These are phyloP conservation scores for Galeopsis tetrahit DNA, from an alignment of 257 asterid genomes.

Conservation along the genomic window DNA sequence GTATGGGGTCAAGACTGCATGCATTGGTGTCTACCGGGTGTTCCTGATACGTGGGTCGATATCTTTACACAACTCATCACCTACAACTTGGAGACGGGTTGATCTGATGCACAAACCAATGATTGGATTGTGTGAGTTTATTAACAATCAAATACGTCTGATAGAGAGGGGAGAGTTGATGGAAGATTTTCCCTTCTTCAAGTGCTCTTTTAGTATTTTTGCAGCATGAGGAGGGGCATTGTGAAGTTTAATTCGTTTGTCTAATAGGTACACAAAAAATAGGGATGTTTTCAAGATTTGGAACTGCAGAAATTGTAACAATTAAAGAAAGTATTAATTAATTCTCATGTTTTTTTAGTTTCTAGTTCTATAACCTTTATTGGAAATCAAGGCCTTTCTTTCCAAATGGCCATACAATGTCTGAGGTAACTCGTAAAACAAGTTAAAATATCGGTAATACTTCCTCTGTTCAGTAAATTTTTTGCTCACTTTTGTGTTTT, in stretches of 20 bases:
- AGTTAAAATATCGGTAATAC: not conserved
- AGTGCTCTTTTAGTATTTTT: not conserved
- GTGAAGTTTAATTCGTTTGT: not conserved
- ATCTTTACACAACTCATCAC: conserved; percentile 67
- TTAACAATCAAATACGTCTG: not conserved
- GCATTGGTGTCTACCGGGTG: conserved; percentile 99
- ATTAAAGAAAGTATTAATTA: not conserved
- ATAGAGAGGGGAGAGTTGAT: not conserved
- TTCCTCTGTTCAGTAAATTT: too few species aligned
- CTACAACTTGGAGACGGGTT: conserved; percentile 46
- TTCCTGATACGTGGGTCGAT: conserved; percentile 98
- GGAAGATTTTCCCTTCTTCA: not conserved
- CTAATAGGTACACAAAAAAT: not conserved
- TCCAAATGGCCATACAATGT: not conserved
- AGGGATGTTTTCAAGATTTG: not conserved
- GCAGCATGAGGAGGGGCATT: not conserved
- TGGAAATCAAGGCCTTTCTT: not conserved
- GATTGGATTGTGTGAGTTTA: not conserved
- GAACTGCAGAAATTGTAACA: not conserved
- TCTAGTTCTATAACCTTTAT: not conserved
- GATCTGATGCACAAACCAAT: not conserved
- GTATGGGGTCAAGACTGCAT: conserved; percentile 98
- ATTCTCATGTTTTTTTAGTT: not conserved
- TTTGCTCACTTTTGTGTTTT: too few species aligned
- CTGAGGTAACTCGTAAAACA: not conserved